Evolutionary conservation across 306 rosid genomes (phyloP).

Genomic region (Quillaja saponaria): DNA sequence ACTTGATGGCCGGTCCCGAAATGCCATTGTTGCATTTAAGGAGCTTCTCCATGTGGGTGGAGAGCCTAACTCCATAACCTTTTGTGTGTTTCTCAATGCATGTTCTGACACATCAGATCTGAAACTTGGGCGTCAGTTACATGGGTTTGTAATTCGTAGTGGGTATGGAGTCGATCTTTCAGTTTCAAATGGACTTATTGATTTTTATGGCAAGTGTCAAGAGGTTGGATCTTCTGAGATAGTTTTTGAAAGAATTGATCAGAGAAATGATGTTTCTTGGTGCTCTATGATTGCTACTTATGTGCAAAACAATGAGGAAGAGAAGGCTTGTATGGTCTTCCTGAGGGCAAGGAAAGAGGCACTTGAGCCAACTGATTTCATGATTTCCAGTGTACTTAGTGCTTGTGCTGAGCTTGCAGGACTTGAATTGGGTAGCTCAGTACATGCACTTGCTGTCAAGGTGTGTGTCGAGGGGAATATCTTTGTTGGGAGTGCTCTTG

Average conservation of each 20-base stretch:
- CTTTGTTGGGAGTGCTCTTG: slow-evolving; percentile 81
- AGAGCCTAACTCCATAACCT: slow-evolving; percentile 61
- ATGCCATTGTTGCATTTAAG: slow-evolving; percentile 48
- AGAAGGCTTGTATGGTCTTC: slow-evolving; percentile 72
- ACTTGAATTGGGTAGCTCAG: slow-evolving; percentile 71
- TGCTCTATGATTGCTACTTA: slow-evolving; percentile 70
- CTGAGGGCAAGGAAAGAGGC: slow-evolving; percentile 53
- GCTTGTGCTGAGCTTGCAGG: slow-evolving; percentile 81
- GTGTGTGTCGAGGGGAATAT: slow-evolving; percentile 68
- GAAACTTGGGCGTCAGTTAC: slow-evolving; percentile 66
- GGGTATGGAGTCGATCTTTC: slow-evolving; percentile 56
- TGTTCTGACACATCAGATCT: slow-evolving; percentile 52
- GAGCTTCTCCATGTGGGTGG: slow-evolving; percentile 58
- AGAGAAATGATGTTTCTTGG: slow-evolving; percentile 71
- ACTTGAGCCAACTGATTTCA: slow-evolving; percentile 66
- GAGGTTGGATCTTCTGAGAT: slow-evolving; percentile 50
- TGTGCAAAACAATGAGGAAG: slow-evolving; percentile 68
- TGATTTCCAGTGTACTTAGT: slow-evolving; percentile 71
- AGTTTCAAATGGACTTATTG: slow-evolving; percentile 71
- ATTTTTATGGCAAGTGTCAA: slow-evolving; percentile 82
- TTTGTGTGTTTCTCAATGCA: slow-evolving; percentile 79
- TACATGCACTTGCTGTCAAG: slow-evolving; percentile 72
- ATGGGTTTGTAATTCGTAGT: slow-evolving; percentile 53
- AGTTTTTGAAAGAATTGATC: slow-evolving; percentile 52
- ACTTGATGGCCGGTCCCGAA: slow-evolving; percentile 46